Conservation (phyloP, 2,329 filamentous ascomycete genomes). For the Acarospora socialis region DNA sequence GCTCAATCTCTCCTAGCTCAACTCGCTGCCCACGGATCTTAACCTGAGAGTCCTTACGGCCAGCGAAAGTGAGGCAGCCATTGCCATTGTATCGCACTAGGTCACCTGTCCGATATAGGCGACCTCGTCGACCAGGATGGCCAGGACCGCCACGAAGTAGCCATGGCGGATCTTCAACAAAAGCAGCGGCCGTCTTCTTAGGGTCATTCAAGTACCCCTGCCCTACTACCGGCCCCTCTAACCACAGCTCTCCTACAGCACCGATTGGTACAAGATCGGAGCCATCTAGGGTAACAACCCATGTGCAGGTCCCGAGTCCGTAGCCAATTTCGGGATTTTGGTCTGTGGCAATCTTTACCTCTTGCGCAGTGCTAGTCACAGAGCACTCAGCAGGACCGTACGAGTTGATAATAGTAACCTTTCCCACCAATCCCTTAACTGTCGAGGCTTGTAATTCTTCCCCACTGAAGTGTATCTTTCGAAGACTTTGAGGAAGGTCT, state of each 20-base stretch:
- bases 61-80: slow-evolving; percentile 19
- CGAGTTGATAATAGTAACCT: slow-evolving; percentile 14
- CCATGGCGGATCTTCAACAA: slow-evolving; percentile 8
- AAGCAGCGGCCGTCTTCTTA: slow-evolving; percentile 8
- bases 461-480: slow-evolving; percentile 16
- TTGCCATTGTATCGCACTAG: slow-evolving; percentile 18
- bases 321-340: too few species aligned
- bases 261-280: slow-evolving; percentile 21
- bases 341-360: slow-evolving; percentile 3
- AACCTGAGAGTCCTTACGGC: slow-evolving; percentile 22
- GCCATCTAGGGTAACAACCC: too few species aligned
- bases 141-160: too few species aligned
- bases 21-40: slow-evolving; percentile 25
- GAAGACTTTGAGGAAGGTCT: slow-evolving; percentile 15
- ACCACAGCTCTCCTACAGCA: slow-evolving; percentile 22
- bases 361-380: slow-evolving; percentile 10
- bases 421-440: slow-evolving; percentile 14
- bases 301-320: too few species aligned
- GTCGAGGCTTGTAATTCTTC: slow-evolving; percentile 13
- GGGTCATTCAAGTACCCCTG: slow-evolving; percentile 19
- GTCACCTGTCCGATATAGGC: slow-evolving; percentile 12
- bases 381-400: slow-evolving; percentile 18
- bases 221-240: slow-evolving; percentile 25
- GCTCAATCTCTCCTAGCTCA: slow-evolving; percentile 22
- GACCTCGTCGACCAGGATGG: too few species aligned